A percentile compares a stretch with the other conserved stretches of the same genome.
phyloP scores from a whole-genome alignment of 768 basidiomycete species.

The Thelephora ganbajun region DNA sequence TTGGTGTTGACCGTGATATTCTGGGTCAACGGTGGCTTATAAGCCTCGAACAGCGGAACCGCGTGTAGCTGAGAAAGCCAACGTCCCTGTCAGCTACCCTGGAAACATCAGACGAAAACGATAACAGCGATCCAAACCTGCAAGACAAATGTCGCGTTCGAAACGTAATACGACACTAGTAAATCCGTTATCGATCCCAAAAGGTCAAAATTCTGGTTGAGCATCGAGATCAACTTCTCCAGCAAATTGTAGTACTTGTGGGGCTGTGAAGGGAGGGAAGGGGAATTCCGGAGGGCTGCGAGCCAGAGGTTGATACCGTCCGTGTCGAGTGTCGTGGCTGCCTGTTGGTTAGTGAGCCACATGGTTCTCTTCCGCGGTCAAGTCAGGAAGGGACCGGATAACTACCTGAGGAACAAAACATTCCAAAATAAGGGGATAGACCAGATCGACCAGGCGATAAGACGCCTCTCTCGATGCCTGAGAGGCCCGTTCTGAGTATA shows the following conservation, averaged over 20 bases:
- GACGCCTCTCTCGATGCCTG: slow-evolving; percentile 47
- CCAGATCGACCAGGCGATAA: slow-evolving; percentile 6
- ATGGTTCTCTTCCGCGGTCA: slow-evolving; percentile 3
- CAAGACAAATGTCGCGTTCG: slow-evolving; percentile 47
- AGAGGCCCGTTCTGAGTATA: slow-evolving; percentile 1
- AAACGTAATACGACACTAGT: slow-evolving; percentile 67
- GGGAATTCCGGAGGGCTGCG: slow-evolving; percentile 51
- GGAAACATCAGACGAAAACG: background rate
- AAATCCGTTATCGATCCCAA: slow-evolving; percentile 54
- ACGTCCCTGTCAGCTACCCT: too few species aligned
- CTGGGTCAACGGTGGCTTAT: slow-evolving; percentile 35
- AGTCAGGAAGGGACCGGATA: slow-evolving; percentile 4
- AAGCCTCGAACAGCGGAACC: slow-evolving; percentile 42
- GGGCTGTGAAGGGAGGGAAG: slow-evolving; percentile 12
- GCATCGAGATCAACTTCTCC: slow-evolving; percentile 42
- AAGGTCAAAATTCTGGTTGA: slow-evolving; percentile 60
- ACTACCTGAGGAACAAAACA: slow-evolving; percentile 13
- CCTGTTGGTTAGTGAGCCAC: too few species aligned
- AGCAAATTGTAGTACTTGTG: slow-evolving; percentile 46
- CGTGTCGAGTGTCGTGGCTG: slow-evolving; percentile 37
- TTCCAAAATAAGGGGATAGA: slow-evolving; percentile 14
- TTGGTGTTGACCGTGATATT: slow-evolving; percentile 43
- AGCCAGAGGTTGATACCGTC: slow-evolving; percentile 72
- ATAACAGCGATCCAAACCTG: slow-evolving; percentile 30
- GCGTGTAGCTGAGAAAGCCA: slow-evolving; percentile 30